phyloP scores from a whole-genome alignment of 2,329 filamentous ascomycete species.

The Cladosporium cucumerinum region DNA sequence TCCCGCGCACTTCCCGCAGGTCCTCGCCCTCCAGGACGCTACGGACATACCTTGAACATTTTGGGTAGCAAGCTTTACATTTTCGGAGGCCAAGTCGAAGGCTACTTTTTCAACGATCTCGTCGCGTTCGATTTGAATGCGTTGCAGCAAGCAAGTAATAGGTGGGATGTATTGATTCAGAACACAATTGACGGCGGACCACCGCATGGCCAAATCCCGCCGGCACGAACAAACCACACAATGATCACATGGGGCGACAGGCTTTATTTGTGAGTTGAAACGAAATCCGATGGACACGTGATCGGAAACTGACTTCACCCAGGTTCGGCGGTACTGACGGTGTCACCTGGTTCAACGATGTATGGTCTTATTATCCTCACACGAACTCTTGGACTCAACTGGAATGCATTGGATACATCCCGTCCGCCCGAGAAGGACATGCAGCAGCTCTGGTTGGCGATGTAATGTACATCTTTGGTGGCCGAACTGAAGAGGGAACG shows the following conservation, averaged over 20 bases:
- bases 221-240: conserved; percentile 90
- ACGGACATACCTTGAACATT: conserved; percentile 95
- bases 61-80: conserved; percentile 95
- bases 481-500: conserved; percentile 85
- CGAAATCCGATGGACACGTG: conserved; percentile 53
- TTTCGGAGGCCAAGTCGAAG: conserved; percentile 96
- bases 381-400: conserved; percentile 81
- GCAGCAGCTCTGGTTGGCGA: conserved; percentile 91
- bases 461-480: conserved; percentile 99
- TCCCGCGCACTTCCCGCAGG: conserved; percentile 87
- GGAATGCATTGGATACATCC: conserved; percentile 97
- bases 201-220: conserved; percentile 66
- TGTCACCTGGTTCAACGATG: conserved; percentile 96
- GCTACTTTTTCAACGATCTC: conserved; percentile 96
- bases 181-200: conserved; percentile 64
- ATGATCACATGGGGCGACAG: conserved; percentile 90
- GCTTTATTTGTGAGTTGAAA: conserved; percentile 62
- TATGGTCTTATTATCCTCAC: conserved; percentile 90
- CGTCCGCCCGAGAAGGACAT: conserved; percentile 87
- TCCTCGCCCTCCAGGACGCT: conserved; percentile 80
- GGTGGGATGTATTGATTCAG: conserved; percentile 88
- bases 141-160: conserved; percentile 82
- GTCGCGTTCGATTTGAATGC: conserved; percentile 95
- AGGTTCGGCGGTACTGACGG: conserved; percentile 94
- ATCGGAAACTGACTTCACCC: conserved; percentile 43